Conservation (phyloP, 2,329 filamentous ascomycete species). For the Chalaropsis thielavioides region DNA sequence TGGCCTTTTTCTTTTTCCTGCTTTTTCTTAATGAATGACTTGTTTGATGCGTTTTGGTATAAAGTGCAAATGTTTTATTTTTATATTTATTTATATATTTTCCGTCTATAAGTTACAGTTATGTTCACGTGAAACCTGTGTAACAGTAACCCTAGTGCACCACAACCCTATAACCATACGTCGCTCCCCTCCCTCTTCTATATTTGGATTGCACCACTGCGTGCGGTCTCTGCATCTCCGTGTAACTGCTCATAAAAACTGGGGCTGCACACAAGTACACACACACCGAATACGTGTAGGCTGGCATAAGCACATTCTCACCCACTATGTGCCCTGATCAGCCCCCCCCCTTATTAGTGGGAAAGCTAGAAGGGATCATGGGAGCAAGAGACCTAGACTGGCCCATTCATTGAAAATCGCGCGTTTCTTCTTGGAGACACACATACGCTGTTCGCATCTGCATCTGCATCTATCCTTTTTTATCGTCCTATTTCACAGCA, state of each 20-base stretch:
- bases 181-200: background rate
- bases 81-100: no score
- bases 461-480: background rate
- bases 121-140: background rate
- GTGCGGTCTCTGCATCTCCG: background rate
- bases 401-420: background rate
- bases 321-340: background rate
- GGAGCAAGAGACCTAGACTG: background rate
- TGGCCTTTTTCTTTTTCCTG: background rate
- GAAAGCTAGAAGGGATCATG: background rate
- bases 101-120: background rate
- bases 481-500: conserved; percentile 1
- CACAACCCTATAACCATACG: background rate
- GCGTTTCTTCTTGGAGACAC: background rate
- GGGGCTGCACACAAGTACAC: background rate
- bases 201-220: background rate
- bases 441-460: background rate
- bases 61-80: background rate
- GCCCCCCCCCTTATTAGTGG: background rate
- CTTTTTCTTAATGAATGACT: background rate
- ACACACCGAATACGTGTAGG: background rate
- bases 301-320: background rate
- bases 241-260: background rate
- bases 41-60: background rate
- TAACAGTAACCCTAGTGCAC: background rate